Evolutionary conservation across 1,139 yeast genomes (phyloP), one percentile per base, ranked within the genome.

Genomic region (Protomyces pachydermus): DNA sequence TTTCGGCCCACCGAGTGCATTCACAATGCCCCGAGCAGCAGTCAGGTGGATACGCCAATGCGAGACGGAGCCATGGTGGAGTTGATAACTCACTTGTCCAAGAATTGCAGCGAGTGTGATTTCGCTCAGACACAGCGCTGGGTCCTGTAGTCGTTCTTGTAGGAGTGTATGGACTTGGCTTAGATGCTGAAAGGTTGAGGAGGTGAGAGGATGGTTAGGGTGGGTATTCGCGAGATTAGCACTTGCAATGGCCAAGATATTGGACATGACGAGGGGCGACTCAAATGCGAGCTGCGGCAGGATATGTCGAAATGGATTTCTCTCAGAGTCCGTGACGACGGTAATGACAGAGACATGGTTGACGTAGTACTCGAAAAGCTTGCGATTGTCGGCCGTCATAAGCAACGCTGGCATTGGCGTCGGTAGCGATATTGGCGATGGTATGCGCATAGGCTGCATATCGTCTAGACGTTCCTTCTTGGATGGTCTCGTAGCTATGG

Each of bases 261-360:
- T 57, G 37, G 61, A 57, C 61, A 57, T 57, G 55, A 57, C 51
- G 32, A 57, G 51, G 2, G 61, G 61, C 18, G 61, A 57, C 38
- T 50, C 50, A 10, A 57, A 57, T 16, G 61, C 51, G 39, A 57
- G 51, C 12, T 50, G 61, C 10, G 46, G 38, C n/a, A 57, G 38
- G 37, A 57, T 57, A 34, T 54, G 51, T 25, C 38, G 50, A 50
- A 57, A 57, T 3, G 61, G 61, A 18, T 57, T 57, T 16, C 25
- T 16, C 8, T 51, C 48, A 25, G 55, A 48, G 25, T 57, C 50
- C 51, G 54, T 57, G 32, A 57, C 55, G 10, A 57, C 61, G 10
- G 61, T 57, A 50, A 57, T 54, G 28, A 48, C 51, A 28, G 61
- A 42, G 23, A 57, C 61, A 37, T 57, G 61, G 28, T 57, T 57